Base-by-base conservation (phyloP, 2,329 filamentous ascomycete genomes). In the Thielaviopsis euricoi region DNA sequence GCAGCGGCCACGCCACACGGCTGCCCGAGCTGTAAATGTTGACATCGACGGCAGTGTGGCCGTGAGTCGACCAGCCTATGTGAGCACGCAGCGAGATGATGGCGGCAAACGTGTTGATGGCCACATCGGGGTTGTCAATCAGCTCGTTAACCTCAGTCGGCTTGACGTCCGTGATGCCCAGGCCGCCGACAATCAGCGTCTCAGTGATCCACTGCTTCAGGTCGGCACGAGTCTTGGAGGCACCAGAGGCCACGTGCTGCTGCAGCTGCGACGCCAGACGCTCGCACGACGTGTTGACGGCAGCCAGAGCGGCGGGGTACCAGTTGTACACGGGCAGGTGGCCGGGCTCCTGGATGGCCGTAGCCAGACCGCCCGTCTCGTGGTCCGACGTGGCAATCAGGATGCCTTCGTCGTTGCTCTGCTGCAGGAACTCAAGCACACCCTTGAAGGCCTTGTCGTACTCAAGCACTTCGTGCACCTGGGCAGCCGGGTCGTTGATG, bases 331-430 rank as follows among this genome's bases (percentile, higher is more conserved):
- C 73, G 1, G 79, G 78, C 17, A 76, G 70, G 58, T 79, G 73
- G 37, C 71, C 72, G 12, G 74, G 74, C 53, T 76, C 70, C 66
- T 81, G 93, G 64, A 88, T 79, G 25, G 90, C 91, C 19, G 85
- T 81, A 2, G 89, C 78, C 2, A 98, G 76, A 50, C 93, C 93
- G 26, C 93, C 93, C 0, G 93, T 98, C 69, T 98, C 93, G 68
- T 98, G 93, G 70, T 98, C 93, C 60, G 88, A 95, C 2, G 93
- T 98, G 60, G 83, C 83, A 49, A 98, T 86, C 64, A 98, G 78
- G 10, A 96, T 79, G 25, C 86, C 87, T 26, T 90, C 83, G 0
- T 81, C 82, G 52, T 83, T 73, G 64, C 83, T 87, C 33, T 83
- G 71, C 52, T 89, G 79, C 59, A 98, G 76, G 67, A 96, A 98